A percentile compares a stretch with the other conserved stretches of the same genome.
Conservation (phyloP, 1,284 basidiomycete genomes). For the Ceratobasidium sp. region DNA sequence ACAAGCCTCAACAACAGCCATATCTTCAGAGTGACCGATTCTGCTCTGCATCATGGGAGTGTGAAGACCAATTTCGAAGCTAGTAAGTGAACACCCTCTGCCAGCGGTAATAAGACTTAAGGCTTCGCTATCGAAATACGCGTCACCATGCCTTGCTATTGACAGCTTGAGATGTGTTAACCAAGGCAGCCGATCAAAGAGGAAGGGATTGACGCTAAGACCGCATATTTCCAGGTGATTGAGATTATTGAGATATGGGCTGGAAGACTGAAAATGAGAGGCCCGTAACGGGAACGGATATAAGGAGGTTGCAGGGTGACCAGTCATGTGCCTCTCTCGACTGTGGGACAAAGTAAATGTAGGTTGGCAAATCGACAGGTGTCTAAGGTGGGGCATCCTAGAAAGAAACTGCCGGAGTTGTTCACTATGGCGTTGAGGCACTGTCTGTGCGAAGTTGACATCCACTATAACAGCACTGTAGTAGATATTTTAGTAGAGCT, state of each 20-base stretch:
- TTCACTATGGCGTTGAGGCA: not conserved
- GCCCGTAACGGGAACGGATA: not conserved
- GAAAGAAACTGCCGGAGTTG: not conserved
- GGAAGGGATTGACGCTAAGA: not conserved
- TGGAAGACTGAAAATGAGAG: not conserved
- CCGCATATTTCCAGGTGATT: not conserved
- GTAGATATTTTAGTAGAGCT: too few species aligned
- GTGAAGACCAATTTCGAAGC: not conserved
- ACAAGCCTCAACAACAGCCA: not conserved
- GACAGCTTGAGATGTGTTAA: constrained; percentile 16
- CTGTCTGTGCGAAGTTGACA: not conserved
- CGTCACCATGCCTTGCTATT: not conserved
- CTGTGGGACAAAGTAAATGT: not conserved
- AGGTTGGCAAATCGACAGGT: not conserved
- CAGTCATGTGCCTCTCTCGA: too few species aligned
- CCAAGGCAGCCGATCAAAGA: not conserved
- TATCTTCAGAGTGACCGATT: too few species aligned
- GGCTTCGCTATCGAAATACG: not conserved
- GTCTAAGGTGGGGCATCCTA: not conserved
- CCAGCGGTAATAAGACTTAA: not conserved
- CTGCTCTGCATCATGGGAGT: too few species aligned
- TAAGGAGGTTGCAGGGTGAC: not conserved
- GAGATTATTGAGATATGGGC: not conserved
- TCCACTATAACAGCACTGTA: constrained; percentile 1
- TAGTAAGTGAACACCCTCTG: not conserved